Percentiles rank a stretch among this genome's conserved stretches.
These are phyloP conservation scores for Aspergillus fumigatiaffinis DNA, from an alignment of 2,329 filamentous ascomycete genomes.

Conservation along the genomic window DNA sequence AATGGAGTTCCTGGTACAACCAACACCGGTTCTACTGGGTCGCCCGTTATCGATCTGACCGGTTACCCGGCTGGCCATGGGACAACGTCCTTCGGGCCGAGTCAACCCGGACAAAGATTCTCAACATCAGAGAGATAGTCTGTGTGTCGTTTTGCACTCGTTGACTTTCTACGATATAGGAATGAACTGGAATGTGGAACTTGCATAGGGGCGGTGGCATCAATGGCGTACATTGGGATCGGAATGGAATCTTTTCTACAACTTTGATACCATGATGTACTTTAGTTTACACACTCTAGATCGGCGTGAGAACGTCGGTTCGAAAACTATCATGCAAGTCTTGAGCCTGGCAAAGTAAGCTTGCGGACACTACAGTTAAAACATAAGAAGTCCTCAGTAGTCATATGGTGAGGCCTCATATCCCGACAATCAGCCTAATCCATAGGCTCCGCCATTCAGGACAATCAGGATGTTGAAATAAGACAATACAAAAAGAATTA, in stretches of 20 bases:
- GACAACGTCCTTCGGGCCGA: neutral
- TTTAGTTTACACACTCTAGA: neutral
- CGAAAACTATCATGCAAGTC: neutral
- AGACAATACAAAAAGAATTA: neutral
- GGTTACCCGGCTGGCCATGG: neutral
- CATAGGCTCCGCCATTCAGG: neutral
- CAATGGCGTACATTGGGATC: neutral
- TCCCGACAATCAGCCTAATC: neutral
- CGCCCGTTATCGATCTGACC: constrained; percentile 5
- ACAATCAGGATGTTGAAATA: neutral
- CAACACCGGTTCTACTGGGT: neutral
- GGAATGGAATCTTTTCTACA: neutral
- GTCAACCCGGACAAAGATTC: neutral
- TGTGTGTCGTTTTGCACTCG: no score
- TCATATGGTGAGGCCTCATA: neutral
- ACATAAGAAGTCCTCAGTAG: neutral
- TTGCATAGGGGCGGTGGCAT: neutral
- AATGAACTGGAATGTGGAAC: neutral
- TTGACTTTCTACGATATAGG: neutral
- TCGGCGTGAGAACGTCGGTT: neutral
- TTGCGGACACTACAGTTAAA: no score
- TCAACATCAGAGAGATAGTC: neutral
- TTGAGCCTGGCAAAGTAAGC: neutral
- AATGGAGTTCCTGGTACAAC: neutral
- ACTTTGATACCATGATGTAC: neutral